Evolutionary conservation across 352 stramenopile genomes (phyloP).

Genomic region (Phytopythium montanum): DNA sequence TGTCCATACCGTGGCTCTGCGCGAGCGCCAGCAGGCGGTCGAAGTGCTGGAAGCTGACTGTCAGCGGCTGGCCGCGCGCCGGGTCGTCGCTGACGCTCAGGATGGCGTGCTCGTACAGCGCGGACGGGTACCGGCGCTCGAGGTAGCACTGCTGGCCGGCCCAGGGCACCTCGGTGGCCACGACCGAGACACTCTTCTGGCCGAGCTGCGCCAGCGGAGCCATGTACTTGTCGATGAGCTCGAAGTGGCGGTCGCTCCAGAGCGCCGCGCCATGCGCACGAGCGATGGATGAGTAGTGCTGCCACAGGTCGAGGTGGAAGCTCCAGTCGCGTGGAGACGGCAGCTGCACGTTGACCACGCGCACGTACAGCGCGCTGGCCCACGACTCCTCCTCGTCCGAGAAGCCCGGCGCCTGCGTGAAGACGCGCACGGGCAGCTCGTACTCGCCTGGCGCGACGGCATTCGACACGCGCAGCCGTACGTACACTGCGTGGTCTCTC

Average conservation of each 20-base stretch:
- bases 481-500: conserved; percentile 51
- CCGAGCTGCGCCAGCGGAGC: conserved; percentile 49
- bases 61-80: conserved; percentile 26
- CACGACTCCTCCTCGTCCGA: conserved; percentile 63
- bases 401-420: conserved; percentile 64
- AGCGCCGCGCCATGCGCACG: conserved; percentile 41
- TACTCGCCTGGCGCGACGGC: conserved; percentile 43
- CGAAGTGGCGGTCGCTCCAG: conserved; percentile 70
- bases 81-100: conserved; percentile 58
- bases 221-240: conserved; percentile 67
- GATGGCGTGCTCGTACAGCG: conserved; percentile 65
- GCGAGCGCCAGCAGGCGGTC: conserved; percentile 57
- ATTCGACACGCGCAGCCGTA: conserved; percentile 38
- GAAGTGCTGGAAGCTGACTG: conserved; percentile 67
- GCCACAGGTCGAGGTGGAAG: conserved; percentile 80
- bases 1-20: conserved; percentile 41
- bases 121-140: conserved; percentile 59
- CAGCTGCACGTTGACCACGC: conserved; percentile 48
- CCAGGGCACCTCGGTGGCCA: conserved; percentile 77
- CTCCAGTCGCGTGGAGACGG: conserved; percentile 38
- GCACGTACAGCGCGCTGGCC: conserved; percentile 48
- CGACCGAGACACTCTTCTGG: conserved; percentile 70
- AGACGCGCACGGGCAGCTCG: conserved; percentile 60
- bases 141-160: conserved; percentile 74
- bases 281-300: conserved; percentile 64